Conservation (phyloP, 345 rosid species). For the Draba incana region DNA sequence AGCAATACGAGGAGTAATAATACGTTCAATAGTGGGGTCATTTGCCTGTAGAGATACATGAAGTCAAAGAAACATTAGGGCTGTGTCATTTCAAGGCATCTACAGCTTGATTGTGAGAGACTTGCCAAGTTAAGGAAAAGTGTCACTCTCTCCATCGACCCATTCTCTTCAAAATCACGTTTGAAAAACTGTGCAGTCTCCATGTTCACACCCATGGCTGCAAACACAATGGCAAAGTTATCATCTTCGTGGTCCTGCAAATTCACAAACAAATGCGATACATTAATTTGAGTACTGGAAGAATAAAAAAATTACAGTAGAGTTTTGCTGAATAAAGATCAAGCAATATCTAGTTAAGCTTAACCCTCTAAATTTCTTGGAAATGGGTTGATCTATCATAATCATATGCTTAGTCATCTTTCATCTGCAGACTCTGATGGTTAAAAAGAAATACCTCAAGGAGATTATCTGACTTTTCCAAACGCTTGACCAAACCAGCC, state of each 20-base stretch:
- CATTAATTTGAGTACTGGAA: background rate
- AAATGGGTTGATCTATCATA: background rate
- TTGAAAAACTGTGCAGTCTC: too few relatives aligned
- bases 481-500: conserved; percentile 90
- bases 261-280: background rate
- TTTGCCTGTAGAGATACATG: background rate
- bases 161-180: too few relatives aligned
- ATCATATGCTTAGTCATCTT: background rate
- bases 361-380: too few relatives aligned
- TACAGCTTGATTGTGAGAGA: background rate
- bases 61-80: conserved; percentile 45
- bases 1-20: conserved; percentile 87
- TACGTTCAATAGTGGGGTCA: conserved; percentile 82
- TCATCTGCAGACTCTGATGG: background rate
- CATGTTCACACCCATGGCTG: conserved; percentile 15
- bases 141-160: too few relatives aligned
- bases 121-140: conserved; percentile 65
- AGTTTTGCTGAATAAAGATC: too few relatives aligned
- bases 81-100: background rate
- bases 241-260: conserved; percentile 70
- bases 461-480: conserved; percentile 80
- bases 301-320: too few relatives aligned
- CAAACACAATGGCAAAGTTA: conserved; percentile 90
- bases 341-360: too few relatives aligned
- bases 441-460: conserved; percentile 55